Percentiles rank a stretch among this genome's conserved stretches.
Evolutionary conservation across 1,284 basidiomycete genomes (phyloP).

Genomic region (Trichosporon faecale): DNA sequence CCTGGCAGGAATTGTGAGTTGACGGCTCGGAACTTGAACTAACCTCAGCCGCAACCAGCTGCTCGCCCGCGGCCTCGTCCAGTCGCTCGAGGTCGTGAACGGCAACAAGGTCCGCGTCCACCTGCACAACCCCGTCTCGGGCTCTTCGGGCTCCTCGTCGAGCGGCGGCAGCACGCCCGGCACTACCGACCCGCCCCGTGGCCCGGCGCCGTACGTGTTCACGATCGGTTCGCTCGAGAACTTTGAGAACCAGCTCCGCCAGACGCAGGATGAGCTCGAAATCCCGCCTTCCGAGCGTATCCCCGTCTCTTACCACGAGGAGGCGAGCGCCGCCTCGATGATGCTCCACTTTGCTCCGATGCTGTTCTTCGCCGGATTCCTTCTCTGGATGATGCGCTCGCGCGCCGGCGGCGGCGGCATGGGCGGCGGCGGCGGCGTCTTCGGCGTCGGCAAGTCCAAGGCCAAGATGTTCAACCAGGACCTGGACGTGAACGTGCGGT

Average conservation of each 20-base stretch:
- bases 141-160: slow-evolving; percentile 15
- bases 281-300: slow-evolving; percentile 91
- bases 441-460: slow-evolving; percentile 93
- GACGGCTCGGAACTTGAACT: neutral
- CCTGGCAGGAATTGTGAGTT: slow-evolving; percentile 88
- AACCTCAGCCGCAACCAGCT: slow-evolving; percentile 70
- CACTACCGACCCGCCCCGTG: slow-evolving; percentile 47
- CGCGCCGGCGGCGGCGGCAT: slow-evolving; percentile 61
- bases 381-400: slow-evolving; percentile 84
- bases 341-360: slow-evolving; percentile 92
- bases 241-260: slow-evolving; percentile 90
- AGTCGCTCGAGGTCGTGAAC: slow-evolving; percentile 91
- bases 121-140: slow-evolving; percentile 46
- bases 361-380: slow-evolving; percentile 80
- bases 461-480: slow-evolving; percentile 98
- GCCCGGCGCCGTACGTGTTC: slow-evolving; percentile 69
- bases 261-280: slow-evolving; percentile 86
- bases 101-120: slow-evolving; percentile 68
- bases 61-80: slow-evolving; percentile 93
- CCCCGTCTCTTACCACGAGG: slow-evolving; percentile 94
- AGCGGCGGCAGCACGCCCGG: slow-evolving; percentile 27
- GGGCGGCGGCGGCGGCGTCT: slow-evolving; percentile 71
- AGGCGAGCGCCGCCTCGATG: slow-evolving; percentile 79
- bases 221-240: slow-evolving; percentile 97
- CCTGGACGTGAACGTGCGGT: slow-evolving; percentile 87